These are phyloP conservation scores for Stephanodiscus minutulus DNA, from an alignment of 108 stramenopile genomes.

Conservation along the genomic window DNA sequence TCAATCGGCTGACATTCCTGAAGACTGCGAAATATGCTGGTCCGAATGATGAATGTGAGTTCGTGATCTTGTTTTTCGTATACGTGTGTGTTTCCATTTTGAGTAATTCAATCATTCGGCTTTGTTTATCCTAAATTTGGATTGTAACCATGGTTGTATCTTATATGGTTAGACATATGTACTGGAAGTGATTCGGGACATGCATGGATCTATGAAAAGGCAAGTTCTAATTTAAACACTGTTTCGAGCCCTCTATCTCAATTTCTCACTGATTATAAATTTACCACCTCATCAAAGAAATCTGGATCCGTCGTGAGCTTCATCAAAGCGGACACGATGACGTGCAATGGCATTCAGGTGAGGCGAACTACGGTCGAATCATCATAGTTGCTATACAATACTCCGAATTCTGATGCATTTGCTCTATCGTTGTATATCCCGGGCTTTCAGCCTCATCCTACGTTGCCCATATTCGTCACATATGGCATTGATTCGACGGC, in stretches of 20 bases:
- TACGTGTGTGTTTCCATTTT: neutral
- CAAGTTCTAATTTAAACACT: neutral
- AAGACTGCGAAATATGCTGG: slow-evolving; percentile 84
- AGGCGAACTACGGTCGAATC: no score
- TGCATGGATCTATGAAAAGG: slow-evolving; percentile 76
- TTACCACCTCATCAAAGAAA: slow-evolving; percentile 1
- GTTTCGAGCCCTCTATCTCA: neutral
- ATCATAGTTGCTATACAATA: no score
- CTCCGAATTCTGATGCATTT: no score
- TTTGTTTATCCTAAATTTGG: neutral
- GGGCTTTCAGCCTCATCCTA: slow-evolving; percentile 80
- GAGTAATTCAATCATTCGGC: neutral
- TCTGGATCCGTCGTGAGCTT: slow-evolving; percentile 72
- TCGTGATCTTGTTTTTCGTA: neutral
- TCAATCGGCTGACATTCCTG: slow-evolving; percentile 80
- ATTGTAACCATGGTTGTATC: neutral
- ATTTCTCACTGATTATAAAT: neutral
- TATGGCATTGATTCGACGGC: slow-evolving; percentile 90
- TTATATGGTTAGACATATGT: slow-evolving; percentile 52
- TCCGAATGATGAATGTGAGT: slow-evolving; percentile 68
- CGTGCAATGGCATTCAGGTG: slow-evolving; percentile 87
- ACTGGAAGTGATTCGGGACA: slow-evolving; percentile 83
- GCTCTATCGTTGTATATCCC: no score
- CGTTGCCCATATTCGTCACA: slow-evolving; percentile 72
- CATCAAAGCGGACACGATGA: slow-evolving; percentile 70